Conservation (phyloP, 495 filamentous ascomycete species). For the Penicillium cinerascens region DNA sequence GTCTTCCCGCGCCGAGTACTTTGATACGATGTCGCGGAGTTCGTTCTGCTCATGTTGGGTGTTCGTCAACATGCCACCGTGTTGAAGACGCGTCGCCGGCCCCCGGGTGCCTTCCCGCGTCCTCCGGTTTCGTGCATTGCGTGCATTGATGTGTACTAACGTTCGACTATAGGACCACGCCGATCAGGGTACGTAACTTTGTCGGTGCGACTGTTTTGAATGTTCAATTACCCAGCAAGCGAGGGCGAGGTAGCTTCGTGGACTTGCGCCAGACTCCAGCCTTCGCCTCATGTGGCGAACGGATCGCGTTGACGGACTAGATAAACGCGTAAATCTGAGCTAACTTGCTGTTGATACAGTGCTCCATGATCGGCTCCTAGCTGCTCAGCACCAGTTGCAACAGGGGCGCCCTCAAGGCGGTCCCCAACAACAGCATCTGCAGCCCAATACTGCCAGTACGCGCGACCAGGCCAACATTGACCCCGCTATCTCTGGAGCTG, state of each 20-base stretch:
- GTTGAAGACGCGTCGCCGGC: slow-evolving; percentile 15
- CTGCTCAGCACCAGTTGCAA: slow-evolving; percentile 45
- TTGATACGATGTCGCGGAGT: slow-evolving; percentile 8
- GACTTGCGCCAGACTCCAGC: not conserved
- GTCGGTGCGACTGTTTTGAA: not conserved
- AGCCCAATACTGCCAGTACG: slow-evolving; percentile 40
- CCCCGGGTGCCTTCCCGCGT: slow-evolving; percentile 3
- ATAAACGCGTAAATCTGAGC: not conserved
- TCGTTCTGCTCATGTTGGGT: slow-evolving; percentile 2
- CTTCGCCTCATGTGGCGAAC: not conserved
- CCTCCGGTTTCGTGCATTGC: not conserved
- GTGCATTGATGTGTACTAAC: slow-evolving; percentile 11
- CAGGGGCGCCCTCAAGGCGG: slow-evolving; percentile 35
- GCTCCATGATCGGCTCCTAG: slow-evolving; percentile 53
- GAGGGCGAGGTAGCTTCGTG: not conserved
- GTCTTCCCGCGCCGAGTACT: slow-evolving; percentile 25
- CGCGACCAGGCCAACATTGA: slow-evolving; percentile 52
- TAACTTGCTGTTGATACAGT: slow-evolving; percentile 35
- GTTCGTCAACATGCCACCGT: not conserved
- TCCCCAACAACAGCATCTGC: slow-evolving; percentile 40
- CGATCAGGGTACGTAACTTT: slow-evolving; percentile 49
- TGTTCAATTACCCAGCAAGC: not conserved
- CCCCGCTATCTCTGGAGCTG: slow-evolving; percentile 47
- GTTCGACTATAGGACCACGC: slow-evolving; percentile 41
- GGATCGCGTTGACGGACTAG: not conserved